These are phyloP conservation scores for Larix sibirica DNA, from an alignment of 83 land plant genomes.

Conservation along the genomic window DNA sequence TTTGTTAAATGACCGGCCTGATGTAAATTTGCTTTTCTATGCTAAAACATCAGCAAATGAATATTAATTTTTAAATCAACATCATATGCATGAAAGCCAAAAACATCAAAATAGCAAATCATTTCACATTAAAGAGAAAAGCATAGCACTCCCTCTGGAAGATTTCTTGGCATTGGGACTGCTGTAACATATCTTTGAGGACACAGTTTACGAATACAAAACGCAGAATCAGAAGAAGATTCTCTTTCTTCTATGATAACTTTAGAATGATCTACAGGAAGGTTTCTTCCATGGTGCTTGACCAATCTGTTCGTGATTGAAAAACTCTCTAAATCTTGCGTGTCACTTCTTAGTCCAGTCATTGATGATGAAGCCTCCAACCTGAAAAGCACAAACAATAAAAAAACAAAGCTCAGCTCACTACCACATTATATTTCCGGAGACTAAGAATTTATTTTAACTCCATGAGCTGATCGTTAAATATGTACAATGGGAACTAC, in stretches of 20 bases:
- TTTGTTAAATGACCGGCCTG: not conserved
- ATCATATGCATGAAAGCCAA: not conserved
- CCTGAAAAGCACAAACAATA: conserved; percentile 27
- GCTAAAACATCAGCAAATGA: not conserved
- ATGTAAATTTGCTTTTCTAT: not conserved
- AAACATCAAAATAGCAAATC: conserved; percentile 11
- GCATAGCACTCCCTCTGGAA: conserved; percentile 69
- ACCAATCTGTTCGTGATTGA: conserved; percentile 68
- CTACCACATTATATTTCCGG: not conserved
- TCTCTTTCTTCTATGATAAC: not conserved
- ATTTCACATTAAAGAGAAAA: conserved; percentile 51
- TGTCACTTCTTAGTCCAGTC: conserved; percentile 51
- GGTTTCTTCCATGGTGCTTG: conserved; percentile 50
- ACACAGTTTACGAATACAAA: conserved; percentile 19
- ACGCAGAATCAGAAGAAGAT: conserved; percentile 27
- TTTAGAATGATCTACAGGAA: conserved; percentile 14
- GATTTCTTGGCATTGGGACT: conserved; percentile 52
- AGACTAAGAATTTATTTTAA: not conserved
- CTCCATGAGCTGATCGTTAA: not conserved
- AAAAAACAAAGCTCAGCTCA: not conserved
- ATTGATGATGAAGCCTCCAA: conserved; percentile 47
- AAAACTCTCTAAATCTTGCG: conserved; percentile 65
- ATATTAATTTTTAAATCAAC: not conserved
- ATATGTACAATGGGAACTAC: not conserved
- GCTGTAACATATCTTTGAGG: conserved; percentile 70